Base-by-base conservation (phyloP, 176 grass and related monocot genomes). In the Secale cereale region DNA sequence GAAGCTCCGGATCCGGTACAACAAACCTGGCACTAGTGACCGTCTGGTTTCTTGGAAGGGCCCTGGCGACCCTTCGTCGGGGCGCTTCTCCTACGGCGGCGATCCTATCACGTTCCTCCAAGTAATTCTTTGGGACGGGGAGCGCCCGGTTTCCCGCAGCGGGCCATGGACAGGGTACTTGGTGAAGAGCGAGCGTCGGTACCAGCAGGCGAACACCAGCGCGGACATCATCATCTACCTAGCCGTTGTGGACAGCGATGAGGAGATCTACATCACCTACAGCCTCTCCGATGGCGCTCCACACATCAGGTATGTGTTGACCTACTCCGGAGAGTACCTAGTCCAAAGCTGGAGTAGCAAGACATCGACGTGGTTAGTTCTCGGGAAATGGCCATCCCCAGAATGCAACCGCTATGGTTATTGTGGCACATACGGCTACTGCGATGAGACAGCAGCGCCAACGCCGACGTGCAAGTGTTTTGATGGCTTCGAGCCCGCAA, bases 101-200 rank as follows among this genome's bases (percentile, higher is more conserved):
- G 76, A 94, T 32, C 61, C 70, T 6, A 28, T 15, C 30, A 29
- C 67, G 16, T 22, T 12, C 17, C 66, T 82, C 7, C 83, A 78
- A 26, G 0, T 2, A 2, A n/a, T 43, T 63, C 20, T 77, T 3
- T 86, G 70, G 86, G 30, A 85, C 0, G 27, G 45, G 5, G 16
- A 19, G 3, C 54, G 13, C 2, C 72, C 32, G 3, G 20, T 8
- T 2, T 86, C 54, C 50, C 83, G 92, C 9, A 74, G 14, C n/a
- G 4, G 14, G 1, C 80, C 77, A 19, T 94, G 89, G 92, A 79
- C 52, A 0, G 92, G 89, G 5, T 8, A 50, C 22, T 16, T 63
- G 22, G 56, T 75, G 23, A 27, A 27, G 12, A 28, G 60, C 11
- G 1, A 14, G 12, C 60, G 25, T 4, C 60, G 25, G 11, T 13